Conservation (phyloP, 495 filamentous ascomycete genomes). For the Podospora bellae-mahoneyi region DNA sequence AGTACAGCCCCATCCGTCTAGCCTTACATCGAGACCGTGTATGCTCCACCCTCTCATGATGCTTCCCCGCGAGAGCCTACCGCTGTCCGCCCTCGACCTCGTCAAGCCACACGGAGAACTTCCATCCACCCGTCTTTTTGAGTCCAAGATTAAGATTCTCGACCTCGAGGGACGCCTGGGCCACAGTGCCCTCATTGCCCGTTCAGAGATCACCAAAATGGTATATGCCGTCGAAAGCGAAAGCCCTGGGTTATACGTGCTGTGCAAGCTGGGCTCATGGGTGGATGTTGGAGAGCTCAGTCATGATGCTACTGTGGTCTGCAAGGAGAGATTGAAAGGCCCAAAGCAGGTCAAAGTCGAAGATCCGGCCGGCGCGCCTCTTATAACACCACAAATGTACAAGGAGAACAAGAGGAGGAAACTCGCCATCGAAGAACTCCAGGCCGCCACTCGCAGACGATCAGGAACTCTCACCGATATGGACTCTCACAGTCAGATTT, state of each 20-base stretch:
- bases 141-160: conserved; percentile 58
- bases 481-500: conserved; percentile 19
- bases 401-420: conserved; percentile 46
- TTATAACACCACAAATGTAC: conserved; percentile 40
- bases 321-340: conserved; percentile 26
- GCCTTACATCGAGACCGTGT: conserved; percentile 54
- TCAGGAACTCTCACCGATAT: conserved; percentile 34
- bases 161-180: conserved; percentile 55
- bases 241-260: conserved; percentile 59
- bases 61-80: conserved; percentile 58
- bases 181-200: conserved; percentile 63
- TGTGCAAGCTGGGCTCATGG: conserved; percentile 67
- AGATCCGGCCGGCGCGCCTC: conserved; percentile 19
- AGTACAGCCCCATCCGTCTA: conserved; percentile 55
- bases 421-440: conserved; percentile 53
- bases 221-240: conserved; percentile 74
- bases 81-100: conserved; percentile 59
- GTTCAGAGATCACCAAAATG: conserved; percentile 54
- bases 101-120: conserved; percentile 48
- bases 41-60: conserved; percentile 58
- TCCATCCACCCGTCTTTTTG: conserved; percentile 53
- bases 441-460: conserved; percentile 33
- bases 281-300: conserved; percentile 53
- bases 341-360: conserved; percentile 12
- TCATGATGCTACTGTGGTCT: conserved; percentile 40